Percentiles rank a stretch among this genome's conserved stretches.
Evolutionary conservation across 768 basidiomycete species (phyloP).

Genomic region (Rhodotorula toruloides): DNA sequence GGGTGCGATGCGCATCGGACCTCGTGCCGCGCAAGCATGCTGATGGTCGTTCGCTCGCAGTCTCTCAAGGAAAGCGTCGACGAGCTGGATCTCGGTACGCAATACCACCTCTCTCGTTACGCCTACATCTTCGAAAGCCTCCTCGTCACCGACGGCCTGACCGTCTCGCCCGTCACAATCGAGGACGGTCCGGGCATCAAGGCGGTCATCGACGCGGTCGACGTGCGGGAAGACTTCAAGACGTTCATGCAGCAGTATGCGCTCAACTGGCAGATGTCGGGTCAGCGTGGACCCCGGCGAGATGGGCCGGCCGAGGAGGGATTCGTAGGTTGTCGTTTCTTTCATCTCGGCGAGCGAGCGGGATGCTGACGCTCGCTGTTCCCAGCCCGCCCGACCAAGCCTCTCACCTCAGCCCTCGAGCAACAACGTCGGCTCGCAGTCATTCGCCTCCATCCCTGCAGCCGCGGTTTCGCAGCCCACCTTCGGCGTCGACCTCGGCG

Average conservation of each 20-base stretch:
- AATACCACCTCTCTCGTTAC: constrained; percentile 92
- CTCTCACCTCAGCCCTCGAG: constrained; percentile 39
- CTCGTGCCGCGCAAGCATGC: neutral
- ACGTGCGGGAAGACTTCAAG: constrained; percentile 91
- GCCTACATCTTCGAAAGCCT: constrained; percentile 90
- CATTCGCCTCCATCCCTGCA: constrained; percentile 11
- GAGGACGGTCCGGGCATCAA: constrained; percentile 80
- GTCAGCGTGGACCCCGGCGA: constrained; percentile 65
- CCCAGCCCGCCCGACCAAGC: constrained; percentile 31
- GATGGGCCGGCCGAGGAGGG: constrained; percentile 89
- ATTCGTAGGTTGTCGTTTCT: constrained; percentile 56
- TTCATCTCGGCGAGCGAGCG: neutral
- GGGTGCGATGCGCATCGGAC: constrained; percentile 56
- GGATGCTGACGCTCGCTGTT: constrained; percentile 18
- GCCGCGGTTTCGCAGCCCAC: constrained; percentile 54
- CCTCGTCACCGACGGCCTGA: constrained; percentile 78
- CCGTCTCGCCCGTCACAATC: constrained; percentile 60
- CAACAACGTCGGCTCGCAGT: constrained; percentile 25
- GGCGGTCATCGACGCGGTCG: constrained; percentile 79
- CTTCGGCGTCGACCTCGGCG: constrained; percentile 84
- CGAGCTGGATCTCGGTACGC: constrained; percentile 94
- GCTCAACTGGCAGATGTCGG: constrained; percentile 64
- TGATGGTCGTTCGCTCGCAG: constrained; percentile 48
- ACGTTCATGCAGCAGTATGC: constrained; percentile 96
- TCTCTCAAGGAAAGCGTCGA: constrained; percentile 90